phyloP scores from a whole-genome alignment of 1,139 yeast genomes.

The Geotrichum cucujoidarum region DNA sequence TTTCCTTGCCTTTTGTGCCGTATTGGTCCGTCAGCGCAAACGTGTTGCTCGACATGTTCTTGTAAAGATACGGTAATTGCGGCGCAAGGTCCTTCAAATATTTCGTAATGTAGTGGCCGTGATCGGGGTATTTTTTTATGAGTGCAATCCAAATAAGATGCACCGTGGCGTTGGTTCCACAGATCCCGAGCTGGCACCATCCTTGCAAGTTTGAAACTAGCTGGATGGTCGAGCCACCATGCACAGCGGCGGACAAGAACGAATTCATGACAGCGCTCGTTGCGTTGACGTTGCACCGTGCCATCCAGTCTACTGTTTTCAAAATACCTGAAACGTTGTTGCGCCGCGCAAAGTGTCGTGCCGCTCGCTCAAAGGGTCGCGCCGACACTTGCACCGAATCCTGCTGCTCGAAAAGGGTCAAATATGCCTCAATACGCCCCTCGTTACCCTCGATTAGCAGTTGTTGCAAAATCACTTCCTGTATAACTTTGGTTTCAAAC shows the following conservation, averaged over 20 bases:
- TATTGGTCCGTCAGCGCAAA: not conserved
- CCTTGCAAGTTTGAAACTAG: slow-evolving; percentile 15
- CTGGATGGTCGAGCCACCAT: slow-evolving; percentile 5
- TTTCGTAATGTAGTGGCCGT: slow-evolving; percentile 6
- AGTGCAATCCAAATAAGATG: slow-evolving; percentile 16
- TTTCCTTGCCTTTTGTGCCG: not conserved
- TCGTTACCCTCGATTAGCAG: slow-evolving; percentile 14
- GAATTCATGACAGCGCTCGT: slow-evolving; percentile 16
- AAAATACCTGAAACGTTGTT: slow-evolving; percentile 10
- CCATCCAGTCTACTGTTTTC: slow-evolving; percentile 10
- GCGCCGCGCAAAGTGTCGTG: slow-evolving; percentile 7
- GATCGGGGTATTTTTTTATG: slow-evolving; percentile 11
- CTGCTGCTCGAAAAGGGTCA: slow-evolving; percentile 15
- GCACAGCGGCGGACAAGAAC: slow-evolving; percentile 7
- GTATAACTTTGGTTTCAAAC: slow-evolving; percentile 2
- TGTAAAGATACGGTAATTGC: slow-evolving; percentile 10
- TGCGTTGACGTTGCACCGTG: slow-evolving; percentile 2
- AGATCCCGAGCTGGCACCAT: slow-evolving; percentile 12
- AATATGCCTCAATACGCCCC: slow-evolving; percentile 18
- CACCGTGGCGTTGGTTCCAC: slow-evolving; percentile 19
- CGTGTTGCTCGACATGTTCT: slow-evolving; percentile 9
- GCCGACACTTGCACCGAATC: not conserved
- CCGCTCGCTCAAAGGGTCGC: slow-evolving; percentile 18
- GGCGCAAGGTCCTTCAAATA: slow-evolving; percentile 1
- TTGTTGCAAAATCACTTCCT: slow-evolving; percentile 17